Evolutionary conservation across 441 rosid species (phyloP), one percentile per base, ranked within the genome.

Genomic region (Bruguiera hainesii): DNA sequence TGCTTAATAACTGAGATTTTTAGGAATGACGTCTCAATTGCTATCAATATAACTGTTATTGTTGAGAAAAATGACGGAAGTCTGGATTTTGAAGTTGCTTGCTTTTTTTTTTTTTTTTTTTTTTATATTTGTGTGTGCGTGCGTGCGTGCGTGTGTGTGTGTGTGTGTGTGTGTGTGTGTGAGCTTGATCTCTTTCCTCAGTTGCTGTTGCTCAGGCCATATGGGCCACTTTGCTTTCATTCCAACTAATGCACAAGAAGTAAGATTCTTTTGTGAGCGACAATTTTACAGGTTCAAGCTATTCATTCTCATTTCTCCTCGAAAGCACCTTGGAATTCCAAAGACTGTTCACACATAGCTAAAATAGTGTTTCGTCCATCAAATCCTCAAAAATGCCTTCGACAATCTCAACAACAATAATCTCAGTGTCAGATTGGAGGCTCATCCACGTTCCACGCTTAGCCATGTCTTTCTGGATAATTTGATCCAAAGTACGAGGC

Each of bases 401-500:
- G n/a, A 85, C 78, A 66, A 80, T 78, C 65, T 89, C 87, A 66
- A 76, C 57, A 39, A 87, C 78, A 58, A 88, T 73, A 48, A 76
- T 71, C 51, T 85, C 87, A 21, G 77, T 70, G 74, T 86, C 89
- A 66, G 58, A 73, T 7, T 80, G 80, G 20, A 86, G 84, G 71
- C 88, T 88, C 90, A 87, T 85, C 99, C 97, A 95, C 7, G 29
- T 75, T 66, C 87, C 85, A 30, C 64, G 51, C 64, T 80, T 89
- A 28, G 87, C 78, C 85, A 89, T 57, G 78, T 91, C 99, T 80
- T 87, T 94, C 50, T 67, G 63, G 56, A 88, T 90, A 66, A 89
- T 83, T 65, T 85, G 96, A 58, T 94, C 98, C 71, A 91, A 65
- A 20, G 84, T 83, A 70, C 33, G 81, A 69, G 94, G 94, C 68